phyloP scores from a whole-genome alignment of 129 eudicot species.

The Lonicera japonica region DNA sequence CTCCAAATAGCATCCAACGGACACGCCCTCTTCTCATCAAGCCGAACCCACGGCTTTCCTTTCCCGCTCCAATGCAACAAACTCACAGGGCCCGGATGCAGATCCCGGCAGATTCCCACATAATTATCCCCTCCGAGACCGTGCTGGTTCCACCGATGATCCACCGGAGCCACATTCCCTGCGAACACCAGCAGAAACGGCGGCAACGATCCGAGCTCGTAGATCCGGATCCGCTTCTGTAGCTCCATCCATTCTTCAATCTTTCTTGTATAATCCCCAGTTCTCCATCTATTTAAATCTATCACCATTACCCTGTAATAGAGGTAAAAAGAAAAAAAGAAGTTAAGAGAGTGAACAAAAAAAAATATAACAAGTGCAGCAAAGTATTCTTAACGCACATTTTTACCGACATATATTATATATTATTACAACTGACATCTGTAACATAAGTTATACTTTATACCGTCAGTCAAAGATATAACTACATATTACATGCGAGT shows the following conservation, averaged over 20 bases:
- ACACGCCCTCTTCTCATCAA: constrained; percentile 23
- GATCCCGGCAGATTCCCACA: constrained; percentile 25
- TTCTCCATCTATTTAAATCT: constrained; percentile 26
- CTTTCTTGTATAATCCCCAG: constrained; percentile 18
- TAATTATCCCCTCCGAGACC: constrained; percentile 37
- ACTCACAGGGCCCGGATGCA: constrained; percentile 34
- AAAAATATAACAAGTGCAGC: too few species aligned
- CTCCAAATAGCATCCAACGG: constrained; percentile 29
- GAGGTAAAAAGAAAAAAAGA: too few species aligned
- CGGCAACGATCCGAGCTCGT: constrained; percentile 33
- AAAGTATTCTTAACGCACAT: too few species aligned
- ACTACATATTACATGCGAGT: too few species aligned
- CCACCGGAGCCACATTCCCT: constrained; percentile 32
- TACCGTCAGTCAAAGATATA: too few species aligned
- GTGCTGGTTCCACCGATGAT: constrained; percentile 36
- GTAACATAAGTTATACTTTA: too few species aligned
- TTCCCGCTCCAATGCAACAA: constrained; percentile 32
- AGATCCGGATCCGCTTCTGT: constrained; percentile 32
- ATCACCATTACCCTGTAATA: constrained; percentile 22
- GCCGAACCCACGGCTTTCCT: constrained; percentile 30
- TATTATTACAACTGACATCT: too few species aligned
- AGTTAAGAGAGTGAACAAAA: too few species aligned
- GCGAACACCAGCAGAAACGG: constrained; percentile 35
- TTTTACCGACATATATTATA: too few species aligned
- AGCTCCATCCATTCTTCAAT: constrained; percentile 42